Conservation (phyloP, 257 asterid genomes). For the Solanum paucissectum region DNA sequence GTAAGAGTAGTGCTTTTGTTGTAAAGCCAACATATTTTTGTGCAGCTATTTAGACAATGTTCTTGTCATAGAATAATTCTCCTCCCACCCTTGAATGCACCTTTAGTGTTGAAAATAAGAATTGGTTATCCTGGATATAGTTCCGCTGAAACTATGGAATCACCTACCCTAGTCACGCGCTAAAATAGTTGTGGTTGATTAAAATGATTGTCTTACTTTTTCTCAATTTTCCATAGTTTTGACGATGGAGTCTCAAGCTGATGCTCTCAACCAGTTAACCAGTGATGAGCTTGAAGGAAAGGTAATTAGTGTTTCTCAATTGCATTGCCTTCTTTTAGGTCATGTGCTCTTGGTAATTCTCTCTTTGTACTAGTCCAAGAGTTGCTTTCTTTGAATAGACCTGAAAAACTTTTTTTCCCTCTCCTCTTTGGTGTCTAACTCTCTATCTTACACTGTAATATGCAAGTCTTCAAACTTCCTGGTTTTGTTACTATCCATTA, state of each 20-base stretch:
- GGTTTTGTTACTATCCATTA: background rate
- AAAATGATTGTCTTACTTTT: constrained; percentile 1
- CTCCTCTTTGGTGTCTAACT: background rate
- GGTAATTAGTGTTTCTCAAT: constrained; percentile 28
- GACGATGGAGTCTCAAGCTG: constrained; percentile 95
- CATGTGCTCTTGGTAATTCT: background rate
- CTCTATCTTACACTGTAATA: background rate
- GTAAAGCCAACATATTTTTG: background rate
- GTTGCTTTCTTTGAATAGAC: background rate
- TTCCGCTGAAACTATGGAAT: background rate
- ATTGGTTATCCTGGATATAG: background rate
- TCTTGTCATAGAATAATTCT: background rate
- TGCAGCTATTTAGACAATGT: background rate
- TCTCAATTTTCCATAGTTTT: constrained; percentile 36
- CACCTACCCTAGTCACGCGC: background rate
- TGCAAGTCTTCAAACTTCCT: background rate
- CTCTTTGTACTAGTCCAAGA: background rate
- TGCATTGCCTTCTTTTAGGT: background rate
- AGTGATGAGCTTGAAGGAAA: constrained; percentile 92
- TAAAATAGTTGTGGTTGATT: background rate
- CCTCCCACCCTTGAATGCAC: background rate
- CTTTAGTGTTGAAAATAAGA: background rate
- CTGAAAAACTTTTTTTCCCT: background rate
- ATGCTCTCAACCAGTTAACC: constrained; percentile 68
- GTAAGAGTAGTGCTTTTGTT: background rate